phyloP scores from a whole-genome alignment of 1,139 yeast genomes.

The Geotrichum reessii region DNA sequence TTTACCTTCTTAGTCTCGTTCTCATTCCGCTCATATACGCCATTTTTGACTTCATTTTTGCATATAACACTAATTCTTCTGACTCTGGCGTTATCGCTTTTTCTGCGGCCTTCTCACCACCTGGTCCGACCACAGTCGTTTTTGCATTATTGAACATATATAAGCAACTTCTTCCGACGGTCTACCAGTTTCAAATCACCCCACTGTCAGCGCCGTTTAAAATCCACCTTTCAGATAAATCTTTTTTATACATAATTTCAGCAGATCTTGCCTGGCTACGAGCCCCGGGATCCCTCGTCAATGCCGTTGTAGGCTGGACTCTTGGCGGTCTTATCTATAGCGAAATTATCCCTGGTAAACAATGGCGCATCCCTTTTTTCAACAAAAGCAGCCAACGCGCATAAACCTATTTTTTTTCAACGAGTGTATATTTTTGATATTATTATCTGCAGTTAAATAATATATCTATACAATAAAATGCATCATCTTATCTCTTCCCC shows the following conservation, averaged over 20 bases:
- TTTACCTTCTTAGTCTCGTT: constrained; percentile 21
- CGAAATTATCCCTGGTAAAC: constrained; percentile 57
- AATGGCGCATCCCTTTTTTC: constrained; percentile 40
- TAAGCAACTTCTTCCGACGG: constrained; percentile 52
- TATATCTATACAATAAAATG: not conserved
- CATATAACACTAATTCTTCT: not conserved
- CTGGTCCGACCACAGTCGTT: constrained; percentile 63
- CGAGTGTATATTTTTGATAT: not conserved
- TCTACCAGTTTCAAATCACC: constrained; percentile 53
- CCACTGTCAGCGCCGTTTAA: constrained; percentile 27
- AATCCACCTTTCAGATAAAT: constrained; percentile 46
- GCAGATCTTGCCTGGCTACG: constrained; percentile 50
- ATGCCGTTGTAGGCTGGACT: constrained; percentile 52
- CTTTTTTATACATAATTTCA: constrained; percentile 50
- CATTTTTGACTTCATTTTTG: not conserved
- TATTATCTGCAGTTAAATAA: not conserved
- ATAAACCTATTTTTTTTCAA: not conserved
- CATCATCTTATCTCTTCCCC: too few relatives aligned
- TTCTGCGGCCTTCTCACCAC: constrained; percentile 31
- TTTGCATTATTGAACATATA: constrained; percentile 57
- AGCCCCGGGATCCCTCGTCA: constrained; percentile 41
- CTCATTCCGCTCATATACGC: constrained; percentile 4
- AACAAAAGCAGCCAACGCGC: not conserved
- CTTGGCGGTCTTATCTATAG: constrained; percentile 53
- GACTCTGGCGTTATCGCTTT: not conserved